phyloP scores from a whole-genome alignment of 2,329 filamentous ascomycete genomes.

The Cladosporium oxysporum region DNA sequence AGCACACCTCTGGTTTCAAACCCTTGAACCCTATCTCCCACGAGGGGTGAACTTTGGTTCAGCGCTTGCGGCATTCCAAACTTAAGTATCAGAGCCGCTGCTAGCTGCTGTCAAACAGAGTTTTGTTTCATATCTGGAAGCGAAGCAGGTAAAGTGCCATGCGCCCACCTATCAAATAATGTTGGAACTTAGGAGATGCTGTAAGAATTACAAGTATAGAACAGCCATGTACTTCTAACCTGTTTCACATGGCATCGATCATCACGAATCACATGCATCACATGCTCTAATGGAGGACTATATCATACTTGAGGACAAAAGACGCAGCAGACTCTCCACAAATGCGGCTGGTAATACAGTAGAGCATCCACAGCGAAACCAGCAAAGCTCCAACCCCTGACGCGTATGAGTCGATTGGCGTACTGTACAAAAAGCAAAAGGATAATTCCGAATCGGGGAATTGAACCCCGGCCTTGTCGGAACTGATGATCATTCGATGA shows the following conservation, averaged over 20 bases:
- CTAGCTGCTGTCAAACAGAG: not conserved
- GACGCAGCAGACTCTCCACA: not conserved
- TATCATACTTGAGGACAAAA: not conserved
- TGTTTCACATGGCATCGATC: not conserved
- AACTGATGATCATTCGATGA: constrained; percentile 11
- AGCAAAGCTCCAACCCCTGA: not conserved
- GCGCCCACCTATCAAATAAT: not conserved
- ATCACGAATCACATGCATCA: not conserved
- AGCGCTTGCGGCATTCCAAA: not conserved
- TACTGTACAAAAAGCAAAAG: not conserved
- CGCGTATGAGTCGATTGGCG: not conserved
- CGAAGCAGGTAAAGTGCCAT: not conserved
- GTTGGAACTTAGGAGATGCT: not conserved
- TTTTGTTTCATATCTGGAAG: not conserved
- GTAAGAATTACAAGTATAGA: not conserved
- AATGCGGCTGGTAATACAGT: not conserved
- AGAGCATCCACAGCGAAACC: not conserved
- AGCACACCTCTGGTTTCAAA: not conserved
- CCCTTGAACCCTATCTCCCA: not conserved
- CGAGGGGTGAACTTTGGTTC: not conserved
- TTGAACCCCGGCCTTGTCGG: constrained; percentile 16
- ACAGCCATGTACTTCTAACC: not conserved
- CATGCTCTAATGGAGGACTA: not conserved
- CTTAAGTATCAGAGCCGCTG: not conserved
- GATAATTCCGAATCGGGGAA: constrained; percentile 5